Percentiles rank a stretch among this genome's conserved stretches.
Conservation (phyloP, 331 rosid genomes). For the Acacia concinna region DNA sequence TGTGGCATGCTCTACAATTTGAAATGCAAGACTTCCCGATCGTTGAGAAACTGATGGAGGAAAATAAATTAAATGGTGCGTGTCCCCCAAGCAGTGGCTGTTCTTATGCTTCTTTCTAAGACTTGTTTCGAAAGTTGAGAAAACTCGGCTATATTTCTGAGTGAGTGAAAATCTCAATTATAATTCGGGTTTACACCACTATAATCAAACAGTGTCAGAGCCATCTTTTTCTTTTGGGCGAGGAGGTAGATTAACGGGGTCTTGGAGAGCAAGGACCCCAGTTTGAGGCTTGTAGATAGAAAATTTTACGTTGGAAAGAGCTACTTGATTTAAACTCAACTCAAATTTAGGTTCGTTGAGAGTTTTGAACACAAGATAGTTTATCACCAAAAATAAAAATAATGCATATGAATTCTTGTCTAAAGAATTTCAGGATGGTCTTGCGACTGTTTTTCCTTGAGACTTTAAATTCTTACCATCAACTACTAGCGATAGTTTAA, state of each 20-base stretch:
- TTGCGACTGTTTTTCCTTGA: neutral
- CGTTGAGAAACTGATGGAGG: slow-evolving; percentile 6
- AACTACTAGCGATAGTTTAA: neutral
- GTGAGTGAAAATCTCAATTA: neutral
- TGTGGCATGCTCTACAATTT: neutral
- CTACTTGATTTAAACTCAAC: neutral
- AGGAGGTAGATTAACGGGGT: neutral
- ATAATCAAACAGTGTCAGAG: slow-evolving; percentile 17
- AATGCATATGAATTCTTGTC: neutral
- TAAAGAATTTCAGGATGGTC: neutral
- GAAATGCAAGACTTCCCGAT: neutral
- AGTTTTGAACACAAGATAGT: neutral
- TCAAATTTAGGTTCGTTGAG: neutral
- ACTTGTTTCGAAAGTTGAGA: slow-evolving; percentile 1
- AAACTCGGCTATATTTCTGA: neutral
- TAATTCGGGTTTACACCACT: neutral
- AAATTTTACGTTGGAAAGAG: neutral
- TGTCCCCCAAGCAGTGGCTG: neutral
- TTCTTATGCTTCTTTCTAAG: neutral
- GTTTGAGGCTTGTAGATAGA: neutral
- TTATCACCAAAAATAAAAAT: neutral
- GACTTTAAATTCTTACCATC: neutral
- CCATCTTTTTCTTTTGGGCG: neutral
- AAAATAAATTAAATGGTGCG: neutral
- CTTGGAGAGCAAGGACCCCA: neutral